Percentiles rank a stretch among this genome's conserved stretches.
Evolutionary conservation across 768 basidiomycete genomes (phyloP).

Genomic region (Lactifluus pinguis): DNA sequence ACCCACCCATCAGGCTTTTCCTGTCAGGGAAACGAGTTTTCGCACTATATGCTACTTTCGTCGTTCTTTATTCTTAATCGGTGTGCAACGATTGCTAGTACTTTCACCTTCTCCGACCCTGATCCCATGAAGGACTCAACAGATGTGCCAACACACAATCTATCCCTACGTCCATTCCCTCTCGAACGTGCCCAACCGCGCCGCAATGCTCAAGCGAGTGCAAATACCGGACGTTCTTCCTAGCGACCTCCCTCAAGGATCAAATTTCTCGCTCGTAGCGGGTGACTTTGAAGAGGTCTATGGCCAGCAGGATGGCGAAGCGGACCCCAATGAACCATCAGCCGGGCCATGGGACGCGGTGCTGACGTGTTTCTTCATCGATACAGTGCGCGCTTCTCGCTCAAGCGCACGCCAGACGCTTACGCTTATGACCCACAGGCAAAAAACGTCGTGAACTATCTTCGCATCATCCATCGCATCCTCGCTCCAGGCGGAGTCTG

Average conservation of each 20-base stretch:
- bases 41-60: slow-evolving; percentile 87
- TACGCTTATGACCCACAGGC: slow-evolving; percentile 39
- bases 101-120: not conserved
- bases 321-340: slow-evolving; percentile 50
- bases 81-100: slow-evolving; percentile 32
- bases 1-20: slow-evolving; percentile 52
- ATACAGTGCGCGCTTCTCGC: slow-evolving; percentile 54
- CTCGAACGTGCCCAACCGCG: slow-evolving; percentile 60
- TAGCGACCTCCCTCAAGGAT: slow-evolving; percentile 51
- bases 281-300: slow-evolving; percentile 95
- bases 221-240: slow-evolving; percentile 81
- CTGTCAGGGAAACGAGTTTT: slow-evolving; percentile 94
- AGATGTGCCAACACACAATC: slow-evolving; percentile 60
- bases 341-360: slow-evolving; percentile 80
- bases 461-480: slow-evolving; percentile 76
- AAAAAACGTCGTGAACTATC: slow-evolving; percentile 85
- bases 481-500: slow-evolving; percentile 82
- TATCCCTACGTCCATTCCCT: slow-evolving; percentile 91
- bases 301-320: slow-evolving; percentile 38
- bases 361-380: slow-evolving; percentile 94
- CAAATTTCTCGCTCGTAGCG: slow-evolving; percentile 78
- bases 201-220: slow-evolving; percentile 57
- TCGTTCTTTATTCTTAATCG: slow-evolving; percentile 85
- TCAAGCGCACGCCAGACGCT: not conserved
- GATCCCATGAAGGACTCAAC: slow-evolving; percentile 41